These are phyloP conservation scores for Vickermania spadyakhi DNA, from an alignment of 208 protist species.

Conservation along the genomic window DNA sequence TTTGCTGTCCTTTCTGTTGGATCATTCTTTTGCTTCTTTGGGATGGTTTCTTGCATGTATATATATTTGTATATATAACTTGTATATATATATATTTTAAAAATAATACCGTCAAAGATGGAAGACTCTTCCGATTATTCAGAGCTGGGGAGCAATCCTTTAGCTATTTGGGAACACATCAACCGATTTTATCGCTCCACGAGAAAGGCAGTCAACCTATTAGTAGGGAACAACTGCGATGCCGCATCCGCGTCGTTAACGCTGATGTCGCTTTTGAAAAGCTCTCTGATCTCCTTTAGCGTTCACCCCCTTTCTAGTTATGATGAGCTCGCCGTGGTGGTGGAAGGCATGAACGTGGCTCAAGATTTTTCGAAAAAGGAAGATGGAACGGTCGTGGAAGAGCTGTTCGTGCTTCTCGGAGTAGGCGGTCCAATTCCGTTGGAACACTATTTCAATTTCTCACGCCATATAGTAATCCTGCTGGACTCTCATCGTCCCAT, in stretches of 20 bases:
- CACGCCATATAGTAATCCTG: slow-evolving; percentile 65
- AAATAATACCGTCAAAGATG: no score
- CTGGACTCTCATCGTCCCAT: slow-evolving; percentile 71
- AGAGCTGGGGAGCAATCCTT: neutral
- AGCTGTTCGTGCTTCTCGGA: slow-evolving; percentile 77
- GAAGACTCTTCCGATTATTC: no score
- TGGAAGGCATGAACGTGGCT: slow-evolving; percentile 41
- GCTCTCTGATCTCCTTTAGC: slow-evolving; percentile 62
- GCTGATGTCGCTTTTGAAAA: slow-evolving; percentile 53
- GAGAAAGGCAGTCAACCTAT: slow-evolving; percentile 53
- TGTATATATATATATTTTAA: no score
- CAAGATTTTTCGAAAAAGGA: slow-evolving; percentile 37
- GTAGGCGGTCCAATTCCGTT: slow-evolving; percentile 52
- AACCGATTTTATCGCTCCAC: slow-evolving; percentile 53
- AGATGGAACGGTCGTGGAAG: slow-evolving; percentile 17
- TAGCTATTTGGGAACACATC: slow-evolving; percentile 41
- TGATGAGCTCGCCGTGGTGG: slow-evolving; percentile 34
- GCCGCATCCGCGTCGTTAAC: slow-evolving; percentile 68
- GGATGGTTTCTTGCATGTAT: no score
- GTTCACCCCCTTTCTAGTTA: slow-evolving; percentile 67
- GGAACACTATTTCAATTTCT: slow-evolving; percentile 47
- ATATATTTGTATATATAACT: no score
- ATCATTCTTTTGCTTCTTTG: no score
- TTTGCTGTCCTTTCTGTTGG: no score
- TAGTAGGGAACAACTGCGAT: slow-evolving; percentile 62